Conservation (phyloP, 768 basidiomycete genomes). For the Clitopilus hobsonii region DNA sequence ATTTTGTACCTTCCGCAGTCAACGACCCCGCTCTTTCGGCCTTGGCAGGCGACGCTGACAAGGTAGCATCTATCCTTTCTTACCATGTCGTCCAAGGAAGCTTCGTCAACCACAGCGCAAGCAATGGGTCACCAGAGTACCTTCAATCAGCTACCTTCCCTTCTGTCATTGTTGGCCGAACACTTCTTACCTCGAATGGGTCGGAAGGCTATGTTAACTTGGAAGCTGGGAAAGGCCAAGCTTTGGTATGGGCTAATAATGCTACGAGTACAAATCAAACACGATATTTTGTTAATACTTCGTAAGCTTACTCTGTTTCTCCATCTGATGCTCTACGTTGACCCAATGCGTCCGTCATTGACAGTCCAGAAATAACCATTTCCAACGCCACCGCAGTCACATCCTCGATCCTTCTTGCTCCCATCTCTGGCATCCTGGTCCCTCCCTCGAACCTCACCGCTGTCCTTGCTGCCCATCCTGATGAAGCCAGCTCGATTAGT, state of each 20-base stretch:
- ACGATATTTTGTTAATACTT: slow-evolving; percentile 41
- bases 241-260: slow-evolving; percentile 39
- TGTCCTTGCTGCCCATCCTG: slow-evolving; percentile 24
- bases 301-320: slow-evolving; percentile 23
- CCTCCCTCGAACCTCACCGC: slow-evolving; percentile 43
- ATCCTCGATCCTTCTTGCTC: slow-evolving; percentile 34
- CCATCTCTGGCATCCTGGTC: slow-evolving; percentile 46
- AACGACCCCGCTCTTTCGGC: slow-evolving; percentile 4
- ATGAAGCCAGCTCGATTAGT: neutral
- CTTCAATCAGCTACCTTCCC: slow-evolving; percentile 39
- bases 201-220: slow-evolving; percentile 38
- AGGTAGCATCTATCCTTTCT: slow-evolving; percentile 10
- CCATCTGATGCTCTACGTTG: too few relatives aligned
- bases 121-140: neutral
- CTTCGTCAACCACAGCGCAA: slow-evolving; percentile 9
- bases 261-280: slow-evolving; percentile 31
- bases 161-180: slow-evolving; percentile 59
- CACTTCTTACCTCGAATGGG: slow-evolving; percentile 41
- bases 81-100: slow-evolving; percentile 16
- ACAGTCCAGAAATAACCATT: slow-evolving; percentile 19
- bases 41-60: neutral
- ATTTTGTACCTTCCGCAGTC: slow-evolving; percentile 6
- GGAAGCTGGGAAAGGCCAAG: slow-evolving; percentile 56
- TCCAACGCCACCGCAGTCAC: slow-evolving; percentile 32
- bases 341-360: neutral